A percentile compares a stretch with the other conserved stretches of the same genome.
Evolutionary conservation across 1,284 basidiomycete species (phyloP).

Genomic region (Ustilago shanxiensis): DNA sequence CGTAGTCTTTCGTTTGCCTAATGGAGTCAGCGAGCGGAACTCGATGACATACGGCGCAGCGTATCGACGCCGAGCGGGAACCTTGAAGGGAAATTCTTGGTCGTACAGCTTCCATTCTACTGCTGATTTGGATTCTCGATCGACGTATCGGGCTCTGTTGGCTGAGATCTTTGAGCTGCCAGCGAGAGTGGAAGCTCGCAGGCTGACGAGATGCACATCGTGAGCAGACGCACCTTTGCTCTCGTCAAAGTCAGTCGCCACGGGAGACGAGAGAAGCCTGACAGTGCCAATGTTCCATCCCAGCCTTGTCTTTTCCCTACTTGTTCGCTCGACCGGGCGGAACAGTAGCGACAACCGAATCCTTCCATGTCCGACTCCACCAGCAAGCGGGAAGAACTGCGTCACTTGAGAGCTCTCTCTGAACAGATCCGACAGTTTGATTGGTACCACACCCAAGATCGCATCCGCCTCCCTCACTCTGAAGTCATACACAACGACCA

Average conservation of each 20-base stretch:
- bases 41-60: constrained; percentile 53
- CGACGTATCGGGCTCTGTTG: constrained; percentile 14
- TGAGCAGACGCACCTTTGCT: constrained; percentile 16
- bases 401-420: constrained; percentile 49
- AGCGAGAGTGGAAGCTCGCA: constrained; percentile 41
- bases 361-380: constrained; percentile 47
- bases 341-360: constrained; percentile 53
- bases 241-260: constrained; percentile 48
- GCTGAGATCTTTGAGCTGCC: constrained; percentile 32
- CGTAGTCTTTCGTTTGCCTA: constrained; percentile 31
- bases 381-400: constrained; percentile 55
- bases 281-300: constrained; percentile 55
- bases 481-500: constrained; percentile 71
- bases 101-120: constrained; percentile 42
- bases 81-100: constrained; percentile 37
- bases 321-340: constrained; percentile 35
- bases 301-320: constrained; percentile 26
- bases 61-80: constrained; percentile 50
- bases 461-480: constrained; percentile 48
- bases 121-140: constrained; percentile 11
- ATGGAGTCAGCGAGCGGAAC: constrained; percentile 39
- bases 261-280: constrained; percentile 34
- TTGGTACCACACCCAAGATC: constrained; percentile 55
- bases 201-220: constrained; percentile 26
- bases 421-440: constrained; percentile 55